Evolutionary conservation across 495 filamentous ascomycete species (phyloP).

Genomic region (Trichocladium uniseriatum): DNA sequence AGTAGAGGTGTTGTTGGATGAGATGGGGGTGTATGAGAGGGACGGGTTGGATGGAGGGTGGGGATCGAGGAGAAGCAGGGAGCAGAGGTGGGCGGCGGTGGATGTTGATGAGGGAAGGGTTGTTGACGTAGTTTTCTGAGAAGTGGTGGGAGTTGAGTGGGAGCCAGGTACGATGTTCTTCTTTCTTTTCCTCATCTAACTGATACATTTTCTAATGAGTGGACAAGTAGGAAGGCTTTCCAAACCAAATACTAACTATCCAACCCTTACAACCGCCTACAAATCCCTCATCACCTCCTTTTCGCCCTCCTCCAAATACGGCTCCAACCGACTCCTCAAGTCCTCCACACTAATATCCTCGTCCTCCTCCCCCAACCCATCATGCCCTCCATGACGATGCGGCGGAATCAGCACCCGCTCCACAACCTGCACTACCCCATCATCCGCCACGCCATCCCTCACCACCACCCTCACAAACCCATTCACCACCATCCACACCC

Average conservation of each 20-base stretch:
- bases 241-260: too few species aligned
- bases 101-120: slow-evolving; percentile 26
- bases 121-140: slow-evolving; percentile 19
- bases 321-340: slow-evolving; percentile 21
- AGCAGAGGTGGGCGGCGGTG: slow-evolving; percentile 38
- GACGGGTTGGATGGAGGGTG: slow-evolving; percentile 2
- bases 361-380: slow-evolving; percentile 12
- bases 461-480: slow-evolving; percentile 50
- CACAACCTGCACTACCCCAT: slow-evolving; percentile 73
- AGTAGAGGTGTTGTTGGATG: slow-evolving; percentile 39
- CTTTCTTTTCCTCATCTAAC: too few species aligned
- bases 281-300: slow-evolving; percentile 6
- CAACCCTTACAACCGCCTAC: neutral
- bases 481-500: slow-evolving; percentile 61
- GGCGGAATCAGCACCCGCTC: slow-evolving; percentile 66
- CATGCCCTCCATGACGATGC: slow-evolving; percentile 28
- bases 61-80: slow-evolving; percentile 21
- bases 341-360: slow-evolving; percentile 20
- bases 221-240: too few species aligned
- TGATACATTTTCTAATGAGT: neutral
- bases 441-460: slow-evolving; percentile 56
- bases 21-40: slow-evolving; percentile 25
- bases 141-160: neutral
- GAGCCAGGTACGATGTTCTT: too few species aligned
- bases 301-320: slow-evolving; percentile 14